Evolutionary conservation across 768 basidiomycete species (phyloP), one percentile per base, ranked within the genome.

Genomic region (Boletus insuetus): DNA sequence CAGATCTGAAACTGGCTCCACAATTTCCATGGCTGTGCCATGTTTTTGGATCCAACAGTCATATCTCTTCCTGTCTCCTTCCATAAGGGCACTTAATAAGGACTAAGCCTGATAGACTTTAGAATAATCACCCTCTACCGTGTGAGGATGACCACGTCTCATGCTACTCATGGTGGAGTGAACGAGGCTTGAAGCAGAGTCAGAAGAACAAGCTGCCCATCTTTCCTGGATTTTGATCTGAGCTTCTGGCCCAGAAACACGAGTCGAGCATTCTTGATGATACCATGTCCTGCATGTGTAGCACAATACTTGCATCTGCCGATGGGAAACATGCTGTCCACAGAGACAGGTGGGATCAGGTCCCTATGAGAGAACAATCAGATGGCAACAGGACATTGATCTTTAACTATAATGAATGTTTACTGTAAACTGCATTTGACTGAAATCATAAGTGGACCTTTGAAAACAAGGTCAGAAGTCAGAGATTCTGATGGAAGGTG

Each of bases 61-160:
- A 31, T 56, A 31, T 44, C 55, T 29, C 13, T 2, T 16, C 0
- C n/a, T 10, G 7, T 56, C 50, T 11, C 50, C 50, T 22, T 6
- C 12, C 4, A 39, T 26, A 2, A 56, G 39, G 14, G 55, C 55
- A 38, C 3, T 52, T 19, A 56, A 32, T 53, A 52, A 52, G 9
- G 50, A 52, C 41, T 56, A 50, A 37, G 55, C 55, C 35, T 56
- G 50, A 19, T 56, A 56, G 2, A 52, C 50, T n/a, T 5, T 47
- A 5, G 29, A 17, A 39, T 52, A 52, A 31, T 48, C 26, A n/a
- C 50, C 50, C 35, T 56, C 41, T 0, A 53, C 55, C 46, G n/a
- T n/a, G n/a, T n/a, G n/a, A n/a, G n/a, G n/a, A n/a, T n/a, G n/a
- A n/a, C n/a, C n/a, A 35, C 41, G 34, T 38, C 50, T 56, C 41